Percentiles rank a stretch among this genome's conserved stretches.
These are phyloP conservation scores for Phascolomyces articulosus DNA, from an alignment of 371 early-diverging fungal genomes.

Conservation along the genomic window DNA sequence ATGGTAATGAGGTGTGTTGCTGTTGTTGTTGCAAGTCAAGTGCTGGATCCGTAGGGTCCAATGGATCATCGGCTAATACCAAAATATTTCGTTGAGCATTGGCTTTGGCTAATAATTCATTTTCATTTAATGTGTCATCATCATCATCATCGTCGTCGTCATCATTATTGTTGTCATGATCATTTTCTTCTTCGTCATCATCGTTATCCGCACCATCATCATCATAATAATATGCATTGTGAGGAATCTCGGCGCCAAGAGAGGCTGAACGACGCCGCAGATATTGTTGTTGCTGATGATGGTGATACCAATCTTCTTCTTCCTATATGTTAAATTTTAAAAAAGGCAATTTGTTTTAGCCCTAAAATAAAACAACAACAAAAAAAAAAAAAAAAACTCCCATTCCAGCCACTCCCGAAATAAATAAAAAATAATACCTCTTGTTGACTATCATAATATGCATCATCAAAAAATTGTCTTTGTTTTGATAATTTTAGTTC, in stretches of 20 bases:
- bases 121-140: slow-evolving; percentile 7
- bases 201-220: not conserved
- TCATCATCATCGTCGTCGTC: slow-evolving; percentile 11
- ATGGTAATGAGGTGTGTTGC: not conserved
- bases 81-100: slow-evolving; percentile 11
- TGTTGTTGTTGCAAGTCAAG: not conserved
- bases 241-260: not conserved
- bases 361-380: not conserved
- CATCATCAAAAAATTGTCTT: not conserved
- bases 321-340: not conserved
- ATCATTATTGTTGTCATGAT: not conserved
- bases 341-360: slow-evolving; percentile 5
- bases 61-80: not conserved
- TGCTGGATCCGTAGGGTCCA: not conserved
- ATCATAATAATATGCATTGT: not conserved
- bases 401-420: not conserved
- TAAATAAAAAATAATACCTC: not conserved
- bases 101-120: slow-evolving; percentile 9
- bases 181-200: slow-evolving; percentile 1
- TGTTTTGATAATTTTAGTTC: not conserved
- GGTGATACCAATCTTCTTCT: not conserved
- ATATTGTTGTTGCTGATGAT: not conserved
- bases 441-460: not conserved
- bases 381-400: not conserved
- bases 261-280: not conserved